phyloP scores from a whole-genome alignment of 768 basidiomycete species.

The Podaxis pistillaris region DNA sequence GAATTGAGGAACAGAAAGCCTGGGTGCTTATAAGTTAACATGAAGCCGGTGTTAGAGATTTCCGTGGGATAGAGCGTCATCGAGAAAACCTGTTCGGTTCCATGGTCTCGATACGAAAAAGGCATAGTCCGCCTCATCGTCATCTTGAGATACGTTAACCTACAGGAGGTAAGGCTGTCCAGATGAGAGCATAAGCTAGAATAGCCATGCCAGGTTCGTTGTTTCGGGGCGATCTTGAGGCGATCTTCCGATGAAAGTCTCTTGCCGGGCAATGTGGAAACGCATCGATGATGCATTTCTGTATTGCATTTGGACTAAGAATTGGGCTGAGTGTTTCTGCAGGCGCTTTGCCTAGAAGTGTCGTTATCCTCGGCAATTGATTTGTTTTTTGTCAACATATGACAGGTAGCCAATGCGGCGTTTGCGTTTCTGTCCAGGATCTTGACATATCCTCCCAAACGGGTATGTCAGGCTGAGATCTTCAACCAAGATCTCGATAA shows the following conservation, averaged over 20 bases:
- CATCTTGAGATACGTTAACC: conserved; percentile 11
- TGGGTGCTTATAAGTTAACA: conserved; percentile 4
- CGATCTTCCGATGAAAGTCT: conserved; percentile 21
- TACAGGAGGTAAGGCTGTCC: conserved; percentile 35
- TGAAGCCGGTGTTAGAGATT: background rate
- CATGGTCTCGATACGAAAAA: background rate
- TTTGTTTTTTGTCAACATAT: background rate
- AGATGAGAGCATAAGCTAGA: conserved; percentile 25
- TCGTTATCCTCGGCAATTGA: background rate
- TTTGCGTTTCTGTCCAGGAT: conserved; percentile 19
- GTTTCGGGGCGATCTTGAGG: conserved; percentile 28
- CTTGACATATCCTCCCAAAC: conserved; percentile 18
- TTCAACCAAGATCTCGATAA: conserved; percentile 18
- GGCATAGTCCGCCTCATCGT: background rate
- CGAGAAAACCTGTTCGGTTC: conserved; percentile 1
- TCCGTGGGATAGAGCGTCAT: conserved; percentile 10
- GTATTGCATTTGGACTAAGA: background rate
- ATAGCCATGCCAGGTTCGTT: conserved; percentile 16
- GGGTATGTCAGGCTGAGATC: conserved; percentile 18
- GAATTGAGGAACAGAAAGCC: background rate
- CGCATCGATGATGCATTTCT: background rate
- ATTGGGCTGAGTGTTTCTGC: background rate
- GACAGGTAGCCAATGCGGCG: conserved; percentile 28
- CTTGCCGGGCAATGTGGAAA: conserved; percentile 9
- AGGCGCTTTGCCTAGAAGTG: background rate